phyloP scores from a whole-genome alignment of 345 rosid species.

The Trapa bicornis region DNA sequence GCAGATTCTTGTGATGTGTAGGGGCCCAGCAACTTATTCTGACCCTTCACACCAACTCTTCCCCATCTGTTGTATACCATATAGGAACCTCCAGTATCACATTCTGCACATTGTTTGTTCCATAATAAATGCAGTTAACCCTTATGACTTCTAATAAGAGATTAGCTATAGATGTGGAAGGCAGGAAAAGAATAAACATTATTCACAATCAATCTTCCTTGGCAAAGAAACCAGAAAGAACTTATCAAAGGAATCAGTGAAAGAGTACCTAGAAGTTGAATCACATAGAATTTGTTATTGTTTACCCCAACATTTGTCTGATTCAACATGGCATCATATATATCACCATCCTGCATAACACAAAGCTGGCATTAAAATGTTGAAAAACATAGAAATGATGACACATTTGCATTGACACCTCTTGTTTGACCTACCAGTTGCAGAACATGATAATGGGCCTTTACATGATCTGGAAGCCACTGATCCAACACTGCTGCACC shows the following conservation, averaged over 20 bases:
- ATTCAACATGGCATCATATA: conserved; percentile 77
- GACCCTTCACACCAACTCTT: conserved; percentile 84
- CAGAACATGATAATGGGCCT: conserved; percentile 63
- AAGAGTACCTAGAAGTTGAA: conserved; percentile 65
- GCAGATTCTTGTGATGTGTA: conserved; percentile 40
- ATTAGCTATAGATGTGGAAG: neutral
- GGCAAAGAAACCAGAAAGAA: neutral
- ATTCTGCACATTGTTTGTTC: conserved; percentile 35
- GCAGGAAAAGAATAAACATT: neutral
- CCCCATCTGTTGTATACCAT: conserved; percentile 80
- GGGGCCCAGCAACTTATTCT: conserved; percentile 61
- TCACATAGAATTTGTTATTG: conserved; percentile 73
- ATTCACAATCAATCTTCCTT: neutral
- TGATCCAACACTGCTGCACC: conserved; percentile 77
- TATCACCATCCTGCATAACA: conserved; percentile 49
- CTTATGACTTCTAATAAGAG: neutral
- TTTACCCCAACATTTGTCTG: conserved; percentile 67
- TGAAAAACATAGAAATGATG: neutral
- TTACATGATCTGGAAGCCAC: conserved; percentile 64
- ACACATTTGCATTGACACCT: neutral
- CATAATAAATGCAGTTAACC: neutral
- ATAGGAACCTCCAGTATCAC: conserved; percentile 52
- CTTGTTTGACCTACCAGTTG: conserved; percentile 28
- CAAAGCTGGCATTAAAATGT: neutral
- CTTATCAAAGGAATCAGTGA: neutral